Evolutionary conservation across 768 basidiomycete species (phyloP).

Genomic region (Dictyophora rubrovolvata): DNA sequence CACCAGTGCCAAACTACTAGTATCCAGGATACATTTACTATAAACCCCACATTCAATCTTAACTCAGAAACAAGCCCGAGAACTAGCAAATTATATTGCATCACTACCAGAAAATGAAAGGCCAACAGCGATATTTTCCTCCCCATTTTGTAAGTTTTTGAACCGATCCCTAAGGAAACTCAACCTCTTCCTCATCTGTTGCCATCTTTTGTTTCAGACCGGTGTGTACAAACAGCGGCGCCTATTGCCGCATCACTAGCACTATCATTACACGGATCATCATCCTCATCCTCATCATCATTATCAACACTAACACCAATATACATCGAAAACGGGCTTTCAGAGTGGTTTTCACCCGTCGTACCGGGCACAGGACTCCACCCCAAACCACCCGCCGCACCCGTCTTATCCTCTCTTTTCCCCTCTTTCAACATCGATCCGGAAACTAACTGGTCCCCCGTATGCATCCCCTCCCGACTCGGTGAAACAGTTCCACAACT

Average conservation of each 20-base stretch:
- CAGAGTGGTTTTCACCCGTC: conserved; percentile 76
- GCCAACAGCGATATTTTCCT: conserved; percentile 75
- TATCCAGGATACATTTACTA: neutral
- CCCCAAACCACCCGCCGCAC: conserved; percentile 56
- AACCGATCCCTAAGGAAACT: neutral
- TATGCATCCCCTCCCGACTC: conserved; percentile 61
- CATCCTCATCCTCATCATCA: neutral
- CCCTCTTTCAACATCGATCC: conserved; percentile 42
- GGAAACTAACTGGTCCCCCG: conserved; percentile 37
- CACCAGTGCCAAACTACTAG: no score
- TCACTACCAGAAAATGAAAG: conserved; percentile 54
- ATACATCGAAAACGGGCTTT: conserved; percentile 68
- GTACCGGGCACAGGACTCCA: conserved; percentile 58
- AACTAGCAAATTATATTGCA: conserved; percentile 55
- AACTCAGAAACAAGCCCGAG: conserved; percentile 56
- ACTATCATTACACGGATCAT: no score
- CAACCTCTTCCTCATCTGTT: neutral
- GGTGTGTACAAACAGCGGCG: conserved; percentile 74
- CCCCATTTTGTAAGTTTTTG: conserved; percentile 58
- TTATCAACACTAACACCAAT: conserved; percentile 38
- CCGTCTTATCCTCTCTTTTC: conserved; percentile 43
- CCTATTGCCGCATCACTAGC: conserved; percentile 51
- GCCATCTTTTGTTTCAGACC: conserved; percentile 40
- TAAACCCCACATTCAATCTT: neutral
- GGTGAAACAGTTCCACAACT: conserved; percentile 60